phyloP scores from a whole-genome alignment of 2,329 filamentous ascomycete genomes.

The Aspergillus spinulosporus region DNA sequence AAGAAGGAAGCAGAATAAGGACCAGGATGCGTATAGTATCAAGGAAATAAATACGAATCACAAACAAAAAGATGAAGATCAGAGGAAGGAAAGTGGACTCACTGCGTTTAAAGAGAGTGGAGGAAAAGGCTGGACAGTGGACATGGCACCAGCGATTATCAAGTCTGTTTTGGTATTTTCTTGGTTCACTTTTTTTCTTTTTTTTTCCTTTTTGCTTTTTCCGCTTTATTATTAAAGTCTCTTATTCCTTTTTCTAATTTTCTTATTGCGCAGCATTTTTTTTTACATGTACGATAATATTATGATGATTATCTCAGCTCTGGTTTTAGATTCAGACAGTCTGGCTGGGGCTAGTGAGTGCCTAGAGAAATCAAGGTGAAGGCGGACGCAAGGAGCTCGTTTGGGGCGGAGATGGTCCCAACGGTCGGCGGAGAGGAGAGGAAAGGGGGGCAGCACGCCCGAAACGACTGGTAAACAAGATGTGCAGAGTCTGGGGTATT shows the following conservation, averaged over 20 bases:
- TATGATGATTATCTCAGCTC: not conserved
- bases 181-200: slow-evolving; percentile 5
- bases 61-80: slow-evolving; percentile 20
- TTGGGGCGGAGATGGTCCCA: slow-evolving; percentile 26
- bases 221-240: not conserved
- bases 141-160: slow-evolving; percentile 27
- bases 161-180: slow-evolving; percentile 13
- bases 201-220: slow-evolving; percentile 7
- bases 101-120: slow-evolving; percentile 12
- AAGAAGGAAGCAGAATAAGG: slow-evolving; percentile 6
- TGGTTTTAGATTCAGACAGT: not conserved
- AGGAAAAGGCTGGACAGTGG: slow-evolving; percentile 23
- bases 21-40: slow-evolving; percentile 8
- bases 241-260: slow-evolving; percentile 1
- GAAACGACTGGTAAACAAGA: slow-evolving; percentile 8
- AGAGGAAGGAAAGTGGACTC: slow-evolving; percentile 19
- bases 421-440: slow-evolving; percentile 25
- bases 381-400: slow-evolving; percentile 23
- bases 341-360: not conserved
- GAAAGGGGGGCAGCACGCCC: slow-evolving; percentile 12
- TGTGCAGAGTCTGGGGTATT: slow-evolving; percentile 19
- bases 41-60: slow-evolving; percentile 16
- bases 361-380: slow-evolving; percentile 16
- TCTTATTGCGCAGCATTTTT: not conserved
- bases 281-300: not conserved